phyloP scores from a whole-genome alignment of 192 early-diverging fungal species.

The Gaertneriomyces semiglobifer region DNA sequence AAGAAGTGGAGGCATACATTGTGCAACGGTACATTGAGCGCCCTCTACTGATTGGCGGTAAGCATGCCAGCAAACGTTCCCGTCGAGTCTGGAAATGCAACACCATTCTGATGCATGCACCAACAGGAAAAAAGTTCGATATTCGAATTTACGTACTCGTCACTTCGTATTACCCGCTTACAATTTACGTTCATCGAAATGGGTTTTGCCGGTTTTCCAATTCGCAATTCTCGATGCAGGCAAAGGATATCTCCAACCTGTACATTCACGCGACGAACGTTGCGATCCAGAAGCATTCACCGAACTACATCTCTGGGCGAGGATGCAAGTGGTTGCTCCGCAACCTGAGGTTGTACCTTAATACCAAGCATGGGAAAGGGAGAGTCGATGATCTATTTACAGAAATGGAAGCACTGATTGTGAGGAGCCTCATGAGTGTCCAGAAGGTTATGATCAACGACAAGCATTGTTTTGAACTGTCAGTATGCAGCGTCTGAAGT shows the following conservation, averaged over 20 bases:
- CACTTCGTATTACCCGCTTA: conserved; percentile 57
- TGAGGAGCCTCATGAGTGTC: conserved; percentile 54
- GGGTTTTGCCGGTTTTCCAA: conserved; percentile 66
- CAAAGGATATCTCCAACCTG: conserved; percentile 63
- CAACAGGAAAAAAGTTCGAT: conserved; percentile 62
- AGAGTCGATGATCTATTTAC: conserved; percentile 51
- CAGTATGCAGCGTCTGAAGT: conserved; percentile 3
- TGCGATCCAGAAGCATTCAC: conserved; percentile 59
- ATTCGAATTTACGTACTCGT: conserved; percentile 59
- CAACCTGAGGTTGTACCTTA: conserved; percentile 54
- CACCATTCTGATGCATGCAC: not conserved
- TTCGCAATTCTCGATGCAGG: conserved; percentile 59
- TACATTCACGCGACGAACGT: conserved; percentile 67
- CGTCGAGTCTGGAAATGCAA: not conserved
- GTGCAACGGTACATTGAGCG: conserved; percentile 64
- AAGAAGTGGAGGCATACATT: conserved; percentile 56
- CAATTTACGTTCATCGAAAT: conserved; percentile 60
- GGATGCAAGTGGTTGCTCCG: conserved; percentile 64
- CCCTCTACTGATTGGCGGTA: conserved; percentile 61
- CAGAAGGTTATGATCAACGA: conserved; percentile 71
- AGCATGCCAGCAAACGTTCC: not conserved
- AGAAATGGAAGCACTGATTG: conserved; percentile 60
- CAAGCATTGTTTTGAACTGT: conserved; percentile 65
- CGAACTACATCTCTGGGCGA: conserved; percentile 54
- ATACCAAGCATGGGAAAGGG: conserved; percentile 49